Base-by-base conservation (phyloP, 257 asterid genomes). In the Orobanche coerulescens region DNA sequence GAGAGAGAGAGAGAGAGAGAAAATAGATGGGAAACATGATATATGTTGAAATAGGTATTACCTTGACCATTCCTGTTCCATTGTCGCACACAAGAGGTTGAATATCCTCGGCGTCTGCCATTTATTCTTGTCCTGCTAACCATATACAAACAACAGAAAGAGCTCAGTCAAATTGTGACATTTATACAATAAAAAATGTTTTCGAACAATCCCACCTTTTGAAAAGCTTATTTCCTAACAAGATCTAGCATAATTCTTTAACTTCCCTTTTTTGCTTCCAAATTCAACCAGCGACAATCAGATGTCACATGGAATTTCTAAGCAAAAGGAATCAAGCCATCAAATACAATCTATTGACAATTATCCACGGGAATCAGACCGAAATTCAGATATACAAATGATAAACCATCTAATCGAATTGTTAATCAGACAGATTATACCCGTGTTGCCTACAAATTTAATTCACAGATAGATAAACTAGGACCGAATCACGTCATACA, bases 51-150 rank as follows among this genome's bases (percentile, higher is more conserved):
- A 42, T 23, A 58, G 23, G 23, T 11, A 49, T 51, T 36, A 72
- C 76, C 76, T 72, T 72, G 60, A 72, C 76, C 76, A 72, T 72
- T 60, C 76, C 76, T 23, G 69, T 72, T 52, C 76, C 76, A 72
- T 72, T 72, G 61, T 72, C 76, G 19, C 76, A 72, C 2, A 72
- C 76, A 66, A 72, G 76, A 18, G 72, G 72, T 36, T 72, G 76
- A 47, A 72, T 66, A 23, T 72, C 76, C 28, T 72, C 76, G 7
- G 52, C 65, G 18, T 71, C 72, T 12, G 72, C 72, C 76, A 72
- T 72, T 66, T 65, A 65, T 16, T 54, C 6, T 15, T 64, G 19
- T 43, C 43, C 71, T 72, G 51, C 60, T 28, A 43, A 60, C 10
- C 6, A 40, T 14, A 24, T 8, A 58, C 59, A 65, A 31, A 16